phyloP scores from a whole-genome alignment of 257 asterid species.

The Solanum chmielewskii region DNA sequence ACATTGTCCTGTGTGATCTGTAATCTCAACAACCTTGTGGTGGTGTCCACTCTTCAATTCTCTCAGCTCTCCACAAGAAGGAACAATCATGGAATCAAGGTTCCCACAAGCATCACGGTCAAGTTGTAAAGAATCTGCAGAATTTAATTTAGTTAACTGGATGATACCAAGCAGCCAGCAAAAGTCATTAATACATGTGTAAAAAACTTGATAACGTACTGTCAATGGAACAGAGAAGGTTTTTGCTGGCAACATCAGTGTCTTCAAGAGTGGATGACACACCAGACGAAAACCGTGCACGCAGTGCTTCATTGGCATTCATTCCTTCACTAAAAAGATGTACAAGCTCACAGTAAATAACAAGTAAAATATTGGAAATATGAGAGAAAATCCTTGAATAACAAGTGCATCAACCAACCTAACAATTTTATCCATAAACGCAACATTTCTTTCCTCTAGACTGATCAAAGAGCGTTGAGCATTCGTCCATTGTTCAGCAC shows the following conservation, averaged over 20 bases:
- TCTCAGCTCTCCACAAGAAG: slow-evolving; percentile 77
- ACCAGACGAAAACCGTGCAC: slow-evolving; percentile 58
- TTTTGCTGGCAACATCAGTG: slow-evolving; percentile 70
- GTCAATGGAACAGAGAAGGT: slow-evolving; percentile 71
- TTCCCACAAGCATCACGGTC: slow-evolving; percentile 78
- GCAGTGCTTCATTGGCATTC: slow-evolving; percentile 61
- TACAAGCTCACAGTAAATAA: background rate
- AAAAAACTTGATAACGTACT: slow-evolving; percentile 34
- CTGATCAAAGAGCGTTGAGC: slow-evolving; percentile 70
- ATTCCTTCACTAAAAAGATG: slow-evolving; percentile 56
- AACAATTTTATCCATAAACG: slow-evolving; percentile 60
- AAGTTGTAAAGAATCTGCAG: slow-evolving; percentile 82
- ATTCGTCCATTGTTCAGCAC: slow-evolving; percentile 73
- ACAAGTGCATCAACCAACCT: slow-evolving; percentile 29
- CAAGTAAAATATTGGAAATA: background rate
- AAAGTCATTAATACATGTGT: background rate
- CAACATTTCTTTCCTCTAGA: slow-evolving; percentile 65
- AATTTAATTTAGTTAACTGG: background rate
- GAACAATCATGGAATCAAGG: slow-evolving; percentile 69
- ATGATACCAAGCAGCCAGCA: background rate
- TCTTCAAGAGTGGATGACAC: slow-evolving; percentile 68
- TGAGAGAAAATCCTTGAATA: background rate
- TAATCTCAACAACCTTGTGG: slow-evolving; percentile 70
- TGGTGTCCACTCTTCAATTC: slow-evolving; percentile 69
- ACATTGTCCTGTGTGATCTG: slow-evolving; percentile 81